Conservation (phyloP, 2,329 filamentous ascomycete genomes). For the Fusarium sp. region DNA sequence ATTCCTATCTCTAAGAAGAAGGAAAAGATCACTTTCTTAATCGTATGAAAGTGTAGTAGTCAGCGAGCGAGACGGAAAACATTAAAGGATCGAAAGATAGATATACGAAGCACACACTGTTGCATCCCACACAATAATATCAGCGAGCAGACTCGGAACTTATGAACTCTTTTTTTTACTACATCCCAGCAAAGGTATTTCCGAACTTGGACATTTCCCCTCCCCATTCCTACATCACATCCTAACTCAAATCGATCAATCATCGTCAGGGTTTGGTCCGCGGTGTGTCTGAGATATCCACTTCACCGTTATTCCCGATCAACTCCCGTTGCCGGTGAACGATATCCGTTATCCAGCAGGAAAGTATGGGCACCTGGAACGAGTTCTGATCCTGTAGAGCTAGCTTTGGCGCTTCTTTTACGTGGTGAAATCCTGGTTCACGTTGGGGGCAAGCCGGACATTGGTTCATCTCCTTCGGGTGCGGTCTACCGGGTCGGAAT, state of each 20-base stretch:
- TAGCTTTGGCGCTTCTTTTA: background rate
- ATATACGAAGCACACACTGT: background rate
- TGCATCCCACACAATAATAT: background rate
- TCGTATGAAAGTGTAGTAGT: background rate
- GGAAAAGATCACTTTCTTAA: background rate
- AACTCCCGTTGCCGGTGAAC: background rate
- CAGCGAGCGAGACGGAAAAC: background rate
- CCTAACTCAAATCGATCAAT: conserved; percentile 21
- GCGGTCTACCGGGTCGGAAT: conserved; percentile 25
- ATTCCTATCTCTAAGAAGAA: background rate
- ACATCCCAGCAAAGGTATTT: conserved; percentile 1
- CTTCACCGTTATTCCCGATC: conserved; percentile 8
- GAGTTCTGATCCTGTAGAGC: background rate
- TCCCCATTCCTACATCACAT: conserved; percentile 9
- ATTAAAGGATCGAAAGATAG: background rate
- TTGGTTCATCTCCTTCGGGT: conserved; percentile 2
- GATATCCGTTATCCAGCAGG: conserved; percentile 7
- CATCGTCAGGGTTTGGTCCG: conserved; percentile 4
- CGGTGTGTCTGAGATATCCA: conserved; percentile 17
- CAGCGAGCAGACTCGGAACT: background rate
- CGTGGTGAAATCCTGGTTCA: background rate
- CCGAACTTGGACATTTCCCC: conserved; percentile 7
- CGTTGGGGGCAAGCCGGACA: background rate
- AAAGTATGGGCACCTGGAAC: background rate
- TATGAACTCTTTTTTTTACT: conserved; percentile 11